Base-by-base conservation (phyloP, 352 stramenopile species). In the Pythium guiyangense region DNA sequence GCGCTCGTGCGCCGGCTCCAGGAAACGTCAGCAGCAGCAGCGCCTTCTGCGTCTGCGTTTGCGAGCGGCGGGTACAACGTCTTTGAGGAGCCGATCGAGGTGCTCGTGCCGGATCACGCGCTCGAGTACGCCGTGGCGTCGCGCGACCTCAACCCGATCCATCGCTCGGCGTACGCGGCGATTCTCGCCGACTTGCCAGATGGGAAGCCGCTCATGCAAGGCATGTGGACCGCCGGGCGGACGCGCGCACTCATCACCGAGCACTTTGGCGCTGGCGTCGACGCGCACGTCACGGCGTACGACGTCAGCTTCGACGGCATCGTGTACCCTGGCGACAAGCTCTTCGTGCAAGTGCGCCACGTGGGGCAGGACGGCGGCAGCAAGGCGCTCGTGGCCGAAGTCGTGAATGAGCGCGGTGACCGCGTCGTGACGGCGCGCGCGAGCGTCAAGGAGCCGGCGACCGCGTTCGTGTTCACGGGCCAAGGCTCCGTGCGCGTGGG, bases 171-270 rank as follows among this genome's bases (percentile, higher is more conserved):
- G 49, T 88, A 91, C 50, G 70, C 84, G 17, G 87, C 85, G 0
- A 69, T 86, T n/a, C 62, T 95, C 10, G 85, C 81, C 8, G 73
- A 83, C 43, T 70, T 96, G 49, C 85, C 87, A 17, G 64, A 77
- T 15, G 78, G 77, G 20, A 77, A 80, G 60, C 79, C 87, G 9
- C 93, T 96, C 64, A 93, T 94, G 79, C 85, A 96, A 56, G 87
- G 87, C 27, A 71, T 96, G 77, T 96, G 87, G 87, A 92, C 79
- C 25, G 84, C 82, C 3, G 88, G 74, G n/a, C 94, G 93, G 60
- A 82, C 90, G 12, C 85, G 84, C 18, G 68, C 77, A n/a, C 54
- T 92, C 49, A 63, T 88, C 14, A 73, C 84, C 12, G 59, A 77
- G 43, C 63, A 70, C 27, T 84, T 92, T 42, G 74, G 72, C 14